A percentile compares a stretch with the other conserved stretches of the same genome.
phyloP scores from a whole-genome alignment of 257 asterid species.

The Solanum piurae region DNA sequence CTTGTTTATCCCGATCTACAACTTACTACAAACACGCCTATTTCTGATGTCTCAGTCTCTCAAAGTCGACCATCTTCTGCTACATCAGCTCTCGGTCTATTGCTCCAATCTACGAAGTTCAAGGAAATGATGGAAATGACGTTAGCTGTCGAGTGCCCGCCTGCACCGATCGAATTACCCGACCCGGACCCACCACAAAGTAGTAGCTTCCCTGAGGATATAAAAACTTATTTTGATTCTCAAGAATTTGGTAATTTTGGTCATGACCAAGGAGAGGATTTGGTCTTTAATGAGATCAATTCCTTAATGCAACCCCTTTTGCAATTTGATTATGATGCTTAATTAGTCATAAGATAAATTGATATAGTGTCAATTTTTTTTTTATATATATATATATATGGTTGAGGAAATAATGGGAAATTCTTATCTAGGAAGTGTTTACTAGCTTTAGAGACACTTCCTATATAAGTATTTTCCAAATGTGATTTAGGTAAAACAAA shows the following conservation, averaged over 20 bases:
- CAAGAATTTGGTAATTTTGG: slow-evolving; percentile 25
- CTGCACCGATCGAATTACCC: neutral
- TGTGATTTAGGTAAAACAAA: neutral
- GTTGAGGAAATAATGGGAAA: neutral
- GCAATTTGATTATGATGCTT: slow-evolving; percentile 41
- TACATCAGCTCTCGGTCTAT: slow-evolving; percentile 78
- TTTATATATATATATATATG: neutral
- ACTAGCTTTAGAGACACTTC: neutral
- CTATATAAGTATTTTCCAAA: neutral
- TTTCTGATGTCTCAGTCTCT: neutral
- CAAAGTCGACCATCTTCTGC: slow-evolving; percentile 31
- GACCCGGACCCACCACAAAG: slow-evolving; percentile 36
- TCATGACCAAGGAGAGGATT: slow-evolving; percentile 38
- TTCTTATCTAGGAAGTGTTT: slow-evolving; percentile 6
- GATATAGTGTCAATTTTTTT: neutral
- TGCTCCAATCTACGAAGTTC: slow-evolving; percentile 66
- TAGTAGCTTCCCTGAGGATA: slow-evolving; percentile 38
- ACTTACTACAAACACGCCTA: neutral
- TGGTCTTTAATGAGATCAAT: slow-evolving; percentile 50
- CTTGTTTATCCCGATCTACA: neutral
- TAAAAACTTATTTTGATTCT: slow-evolving; percentile 33
- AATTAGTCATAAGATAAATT: neutral
- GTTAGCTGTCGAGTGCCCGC: slow-evolving; percentile 38
- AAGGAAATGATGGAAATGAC: slow-evolving; percentile 89
- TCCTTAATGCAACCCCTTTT: slow-evolving; percentile 56